A percentile compares a stretch with the other conserved stretches of the same genome.
Evolutionary conservation across 106 monocot genomes (phyloP).

Genomic region (Platanthera guangdongensis): DNA sequence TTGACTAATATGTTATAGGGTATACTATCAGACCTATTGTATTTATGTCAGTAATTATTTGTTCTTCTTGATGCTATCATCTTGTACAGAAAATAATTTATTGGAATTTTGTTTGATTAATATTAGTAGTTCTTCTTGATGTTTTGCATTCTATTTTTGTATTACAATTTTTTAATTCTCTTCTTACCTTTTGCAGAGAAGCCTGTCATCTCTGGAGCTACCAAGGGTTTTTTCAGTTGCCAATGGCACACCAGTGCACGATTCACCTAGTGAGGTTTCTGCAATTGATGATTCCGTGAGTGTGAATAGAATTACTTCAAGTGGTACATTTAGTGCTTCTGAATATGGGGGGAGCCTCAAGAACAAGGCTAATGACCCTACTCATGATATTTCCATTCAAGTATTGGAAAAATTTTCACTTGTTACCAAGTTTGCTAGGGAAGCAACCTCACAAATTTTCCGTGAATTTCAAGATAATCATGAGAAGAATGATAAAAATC

Average conservation of each 20-base stretch:
- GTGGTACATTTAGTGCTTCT: conserved; percentile 26
- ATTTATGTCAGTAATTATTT: too few species aligned
- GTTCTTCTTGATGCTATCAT: too few species aligned
- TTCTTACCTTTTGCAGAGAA: conserved; percentile 51
- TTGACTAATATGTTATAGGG: too few species aligned
- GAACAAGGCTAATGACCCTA: conserved; percentile 67
- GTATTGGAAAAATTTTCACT: conserved; percentile 98
- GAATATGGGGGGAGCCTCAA: conserved; percentile 49
- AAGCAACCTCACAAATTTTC: conserved; percentile 84
- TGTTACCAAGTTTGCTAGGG: conserved; percentile 95
- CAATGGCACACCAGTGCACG: conserved; percentile 37
- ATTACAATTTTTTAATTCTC: neutral
- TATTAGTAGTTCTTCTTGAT: neutral
- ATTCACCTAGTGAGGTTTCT: conserved; percentile 28
- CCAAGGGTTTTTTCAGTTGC: conserved; percentile 57
- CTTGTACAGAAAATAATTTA: neutral
- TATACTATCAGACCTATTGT: too few species aligned
- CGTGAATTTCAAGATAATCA: conserved; percentile 56
- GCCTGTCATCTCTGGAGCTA: conserved; percentile 77
- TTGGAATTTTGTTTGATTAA: too few species aligned
- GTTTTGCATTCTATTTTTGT: neutral
- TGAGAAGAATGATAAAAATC: conserved; percentile 38
- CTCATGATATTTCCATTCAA: conserved; percentile 86
- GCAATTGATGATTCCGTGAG: conserved; percentile 41
- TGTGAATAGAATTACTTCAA: conserved; percentile 17